A percentile compares a stretch with the other conserved stretches of the same genome.
Evolutionary conservation across 768 basidiomycete genomes (phyloP).

Genomic region (Sporobolomyces phaffii): DNA sequence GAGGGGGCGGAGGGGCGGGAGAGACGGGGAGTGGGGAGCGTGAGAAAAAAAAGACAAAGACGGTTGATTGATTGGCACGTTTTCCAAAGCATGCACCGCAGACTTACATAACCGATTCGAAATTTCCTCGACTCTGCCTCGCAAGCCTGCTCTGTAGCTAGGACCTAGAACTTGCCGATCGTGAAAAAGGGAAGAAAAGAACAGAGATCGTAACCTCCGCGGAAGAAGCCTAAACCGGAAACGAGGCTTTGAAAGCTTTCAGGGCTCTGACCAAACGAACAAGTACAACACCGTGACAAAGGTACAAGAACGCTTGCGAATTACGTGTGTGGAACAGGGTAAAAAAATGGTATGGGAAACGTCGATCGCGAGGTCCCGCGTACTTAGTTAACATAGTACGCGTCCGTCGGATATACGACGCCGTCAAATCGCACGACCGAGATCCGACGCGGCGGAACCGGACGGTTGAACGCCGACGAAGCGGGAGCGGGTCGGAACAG

Average conservation of each 20-base stretch:
- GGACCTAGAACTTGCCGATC: too few relatives aligned
- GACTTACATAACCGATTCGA: not conserved
- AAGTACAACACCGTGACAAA: too few relatives aligned
- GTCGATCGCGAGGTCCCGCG: too few relatives aligned
- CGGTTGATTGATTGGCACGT: not conserved
- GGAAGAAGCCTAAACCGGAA: too few relatives aligned
- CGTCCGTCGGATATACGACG: conserved; percentile 75
- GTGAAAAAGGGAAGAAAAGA: too few relatives aligned
- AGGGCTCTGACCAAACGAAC: too few relatives aligned
- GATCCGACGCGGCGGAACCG: conserved; percentile 65
- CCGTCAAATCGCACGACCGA: conserved; percentile 77
- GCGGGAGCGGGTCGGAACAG: conserved; percentile 67
- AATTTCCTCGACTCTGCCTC: not conserved
- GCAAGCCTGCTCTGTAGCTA: too few relatives aligned
- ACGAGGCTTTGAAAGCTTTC: too few relatives aligned
- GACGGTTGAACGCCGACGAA: conserved; percentile 53
- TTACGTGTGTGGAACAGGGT: too few relatives aligned
- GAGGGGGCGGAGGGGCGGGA: not conserved
- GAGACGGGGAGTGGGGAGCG: not conserved
- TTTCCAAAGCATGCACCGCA: not conserved
- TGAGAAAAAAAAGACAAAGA: not conserved
- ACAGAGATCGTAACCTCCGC: too few relatives aligned
- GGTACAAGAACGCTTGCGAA: too few relatives aligned
- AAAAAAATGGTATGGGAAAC: too few relatives aligned
- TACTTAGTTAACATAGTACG: conserved; percentile 46